These are phyloP conservation scores for Cydonia oblonga DNA, from an alignment of 331 rosid genomes.

Conservation along the genomic window DNA sequence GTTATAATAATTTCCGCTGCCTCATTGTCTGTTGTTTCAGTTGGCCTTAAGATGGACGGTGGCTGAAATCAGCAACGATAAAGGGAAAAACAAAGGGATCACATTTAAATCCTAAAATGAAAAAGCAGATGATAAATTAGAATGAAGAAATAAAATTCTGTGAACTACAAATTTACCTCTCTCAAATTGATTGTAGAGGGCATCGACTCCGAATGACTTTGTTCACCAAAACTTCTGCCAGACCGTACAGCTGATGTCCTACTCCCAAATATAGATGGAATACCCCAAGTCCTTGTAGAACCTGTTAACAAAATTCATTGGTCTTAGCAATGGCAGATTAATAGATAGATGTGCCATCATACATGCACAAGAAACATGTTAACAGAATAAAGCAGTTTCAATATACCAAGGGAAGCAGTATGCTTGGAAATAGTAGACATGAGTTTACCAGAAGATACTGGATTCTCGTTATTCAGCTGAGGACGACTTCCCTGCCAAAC, in stretches of 20 bases:
- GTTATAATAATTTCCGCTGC: slow-evolving; percentile 19
- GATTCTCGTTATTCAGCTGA: slow-evolving; percentile 8
- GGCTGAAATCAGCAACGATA: slow-evolving; percentile 10
- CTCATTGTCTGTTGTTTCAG: slow-evolving; percentile 21
- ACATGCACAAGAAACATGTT: not conserved
- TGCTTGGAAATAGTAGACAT: not conserved
- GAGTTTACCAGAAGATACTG: slow-evolving; percentile 18
- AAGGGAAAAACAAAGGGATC: not conserved
- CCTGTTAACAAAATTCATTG: not conserved
- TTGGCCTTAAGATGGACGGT: slow-evolving; percentile 19
- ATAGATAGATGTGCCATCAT: not conserved
- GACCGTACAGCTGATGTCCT: not conserved
- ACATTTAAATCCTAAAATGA: not conserved
- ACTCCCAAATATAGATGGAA: slow-evolving; percentile 13
- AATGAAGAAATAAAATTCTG: not conserved
- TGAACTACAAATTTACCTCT: slow-evolving; percentile 16
- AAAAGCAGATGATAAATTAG: not conserved
- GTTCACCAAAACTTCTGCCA: not conserved
- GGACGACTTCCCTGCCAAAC: slow-evolving; percentile 16
- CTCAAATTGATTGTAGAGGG: slow-evolving; percentile 24
- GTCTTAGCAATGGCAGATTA: not conserved
- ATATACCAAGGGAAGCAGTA: not conserved
- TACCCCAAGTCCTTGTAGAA: slow-evolving; percentile 3
- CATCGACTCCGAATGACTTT: not conserved
- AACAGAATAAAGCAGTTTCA: not conserved